These are phyloP conservation scores for Talaromyces borbonicus DNA, from an alignment of 495 filamentous ascomycete species.

Conservation along the genomic window DNA sequence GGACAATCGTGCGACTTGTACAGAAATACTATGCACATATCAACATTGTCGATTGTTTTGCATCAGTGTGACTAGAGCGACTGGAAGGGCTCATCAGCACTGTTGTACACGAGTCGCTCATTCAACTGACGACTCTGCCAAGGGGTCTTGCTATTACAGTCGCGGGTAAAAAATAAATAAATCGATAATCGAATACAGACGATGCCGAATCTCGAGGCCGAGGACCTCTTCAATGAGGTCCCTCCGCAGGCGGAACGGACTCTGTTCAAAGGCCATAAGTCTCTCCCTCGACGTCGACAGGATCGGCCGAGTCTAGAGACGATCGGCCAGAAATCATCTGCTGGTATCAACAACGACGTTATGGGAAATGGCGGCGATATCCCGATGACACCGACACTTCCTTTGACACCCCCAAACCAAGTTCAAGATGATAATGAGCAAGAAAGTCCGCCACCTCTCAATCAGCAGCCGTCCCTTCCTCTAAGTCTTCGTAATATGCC, in stretches of 20 bases:
- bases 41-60: too few relatives aligned
- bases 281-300: slow-evolving; percentile 30
- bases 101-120: neutral
- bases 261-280: slow-evolving; percentile 37
- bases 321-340: slow-evolving; percentile 11
- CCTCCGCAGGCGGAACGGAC: slow-evolving; percentile 21
- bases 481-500: slow-evolving; percentile 12
- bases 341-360: neutral
- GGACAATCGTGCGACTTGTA: too few relatives aligned
- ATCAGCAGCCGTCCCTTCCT: slow-evolving; percentile 7
- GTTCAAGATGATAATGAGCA: slow-evolving; percentile 8
- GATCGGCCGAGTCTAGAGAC: slow-evolving; percentile 13
- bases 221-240: slow-evolving; percentile 23
- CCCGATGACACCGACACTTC: slow-evolving; percentile 22
- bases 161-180: too few relatives aligned
- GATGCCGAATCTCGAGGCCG: slow-evolving; percentile 32
- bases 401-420: slow-evolving; percentile 31
- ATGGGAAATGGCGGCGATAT: slow-evolving; percentile 10
- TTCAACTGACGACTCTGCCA: neutral
- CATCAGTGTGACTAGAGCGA: too few relatives aligned
- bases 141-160: neutral
- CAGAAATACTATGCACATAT: too few relatives aligned
- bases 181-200: too few relatives aligned
- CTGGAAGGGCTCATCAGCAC: too few relatives aligned
- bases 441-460: neutral